Base-by-base conservation (phyloP, 164 flowering plant genomes). In the Aristolochia californica region DNA sequence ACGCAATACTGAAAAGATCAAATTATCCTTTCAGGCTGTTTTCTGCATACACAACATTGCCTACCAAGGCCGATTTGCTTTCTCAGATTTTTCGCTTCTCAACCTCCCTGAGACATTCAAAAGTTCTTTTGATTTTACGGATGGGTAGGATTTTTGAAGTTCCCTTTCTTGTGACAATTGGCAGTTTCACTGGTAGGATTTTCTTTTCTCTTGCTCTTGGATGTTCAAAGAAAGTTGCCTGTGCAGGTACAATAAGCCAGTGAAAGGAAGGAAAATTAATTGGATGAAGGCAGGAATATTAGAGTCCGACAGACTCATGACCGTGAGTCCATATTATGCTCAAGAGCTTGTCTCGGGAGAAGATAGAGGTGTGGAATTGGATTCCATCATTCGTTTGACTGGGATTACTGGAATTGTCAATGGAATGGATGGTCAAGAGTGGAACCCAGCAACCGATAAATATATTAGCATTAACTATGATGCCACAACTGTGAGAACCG, bases 201-300 rank as follows among this genome's bases (percentile, higher is more conserved):
- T 34, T 12, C 0, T 34, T 34, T 34, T 34, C 4, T 34, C 10
- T 8, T 34, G 7, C 40, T 34, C 40, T 34, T 34, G 40, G 40
- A 12, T 34, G 40, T 34, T 34, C 40, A 34, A 34, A 7, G 4
- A 34, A 34, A 5, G 40, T 34, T 34, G 40, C 40, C 10, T 34
- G 40, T 72, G 68, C 80, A 88, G 98, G 64, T 74, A 88, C 63
- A 59, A 68, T 13, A 83, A 87, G 75, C 97, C 95, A 18, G 81
- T 83, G 27, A 83, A 80, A 74, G 98, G 98, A 73, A 83, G 95
- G 73, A 93, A 93, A 68, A 87, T 88, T 27, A 93, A 88, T 61
- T 93, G 95, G 98, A 80, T 93, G 97, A 93, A 93, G 66, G 99
- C 99, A 48, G 99, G 78, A 49, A 78, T 93, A 45, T 40, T 85